phyloP scores from a whole-genome alignment of 805 yeast species.

The Blastobotrys terrestris region DNA sequence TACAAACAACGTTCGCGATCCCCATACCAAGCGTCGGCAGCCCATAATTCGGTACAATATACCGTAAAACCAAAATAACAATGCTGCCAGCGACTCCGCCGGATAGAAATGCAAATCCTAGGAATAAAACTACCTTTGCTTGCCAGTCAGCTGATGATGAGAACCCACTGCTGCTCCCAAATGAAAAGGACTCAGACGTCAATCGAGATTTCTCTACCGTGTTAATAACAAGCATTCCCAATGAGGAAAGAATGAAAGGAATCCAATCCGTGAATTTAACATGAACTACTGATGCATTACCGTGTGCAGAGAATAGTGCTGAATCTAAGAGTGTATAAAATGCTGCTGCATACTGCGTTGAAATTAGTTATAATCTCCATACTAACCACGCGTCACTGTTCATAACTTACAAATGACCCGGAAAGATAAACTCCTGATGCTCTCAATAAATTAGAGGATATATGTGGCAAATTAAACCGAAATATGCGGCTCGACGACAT shows the following conservation, averaged over 20 bases:
- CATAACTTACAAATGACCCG: slow-evolving; percentile 33
- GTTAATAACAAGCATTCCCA: slow-evolving; percentile 81
- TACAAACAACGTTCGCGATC: slow-evolving; percentile 74
- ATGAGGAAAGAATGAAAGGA: slow-evolving; percentile 79
- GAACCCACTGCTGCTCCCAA: slow-evolving; percentile 30
- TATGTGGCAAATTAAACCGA: slow-evolving; percentile 55
- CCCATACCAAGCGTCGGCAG: slow-evolving; percentile 96
- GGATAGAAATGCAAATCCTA: slow-evolving; percentile 89
- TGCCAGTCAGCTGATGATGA: slow-evolving; percentile 69
- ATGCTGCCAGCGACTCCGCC: slow-evolving; percentile 92
- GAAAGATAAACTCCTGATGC: slow-evolving; percentile 64
- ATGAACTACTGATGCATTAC: slow-evolving; percentile 80
- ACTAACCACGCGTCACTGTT: not conserved
- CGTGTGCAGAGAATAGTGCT: slow-evolving; percentile 75
- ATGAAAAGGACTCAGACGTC: slow-evolving; percentile 34
- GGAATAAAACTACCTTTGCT: slow-evolving; percentile 80
- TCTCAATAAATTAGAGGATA: slow-evolving; percentile 65
- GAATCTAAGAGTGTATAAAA: slow-evolving; percentile 89
- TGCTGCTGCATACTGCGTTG: slow-evolving; percentile 39
- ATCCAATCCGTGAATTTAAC: slow-evolving; percentile 94
- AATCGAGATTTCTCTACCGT: slow-evolving; percentile 63
- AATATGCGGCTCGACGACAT: too few relatives aligned
- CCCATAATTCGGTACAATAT: slow-evolving; percentile 65
- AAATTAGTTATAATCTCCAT: not conserved
- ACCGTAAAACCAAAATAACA: slow-evolving; percentile 80